A percentile compares a stretch with the other conserved stretches of the same genome.
phyloP scores from a whole-genome alignment of 2,329 filamentous ascomycete species.

The Rhinocladiella mackenziei region DNA sequence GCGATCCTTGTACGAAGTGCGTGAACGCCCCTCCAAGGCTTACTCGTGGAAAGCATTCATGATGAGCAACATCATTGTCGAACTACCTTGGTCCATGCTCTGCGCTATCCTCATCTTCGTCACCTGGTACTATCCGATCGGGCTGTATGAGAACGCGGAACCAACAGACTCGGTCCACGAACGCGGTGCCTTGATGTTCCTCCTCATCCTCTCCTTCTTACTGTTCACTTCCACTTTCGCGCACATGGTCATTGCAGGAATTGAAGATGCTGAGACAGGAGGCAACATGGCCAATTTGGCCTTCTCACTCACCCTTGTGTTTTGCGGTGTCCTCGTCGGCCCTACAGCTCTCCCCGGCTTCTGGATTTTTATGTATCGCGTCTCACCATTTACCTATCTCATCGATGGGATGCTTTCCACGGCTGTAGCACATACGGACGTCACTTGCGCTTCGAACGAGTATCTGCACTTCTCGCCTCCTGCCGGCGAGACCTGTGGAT shows the following conservation, averaged over 20 bases:
- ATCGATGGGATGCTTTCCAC: conserved; percentile 67
- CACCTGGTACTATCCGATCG: conserved; percentile 65
- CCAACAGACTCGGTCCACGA: conserved; percentile 41
- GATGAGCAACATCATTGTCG: conserved; percentile 66
- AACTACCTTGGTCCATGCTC: conserved; percentile 64
- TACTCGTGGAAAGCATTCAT: conserved; percentile 75
- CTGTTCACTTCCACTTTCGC: conserved; percentile 70
- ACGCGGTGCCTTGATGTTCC: conserved; percentile 61
- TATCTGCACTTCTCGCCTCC: conserved; percentile 61
- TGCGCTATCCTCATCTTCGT: conserved; percentile 61
- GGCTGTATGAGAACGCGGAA: conserved; percentile 43
- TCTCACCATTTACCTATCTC: conserved; percentile 79
- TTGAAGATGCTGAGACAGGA: conserved; percentile 66
- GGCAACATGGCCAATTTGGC: conserved; percentile 59
- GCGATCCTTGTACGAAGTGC: conserved; percentile 56
- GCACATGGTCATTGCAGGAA: conserved; percentile 67
- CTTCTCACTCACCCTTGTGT: conserved; percentile 57
- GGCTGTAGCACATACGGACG: conserved; percentile 62
- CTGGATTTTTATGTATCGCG: conserved; percentile 73
- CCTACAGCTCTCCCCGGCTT: conserved; percentile 61
- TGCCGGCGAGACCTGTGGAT: conserved; percentile 53
- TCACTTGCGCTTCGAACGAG: conserved; percentile 68
- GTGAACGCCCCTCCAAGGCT: conserved; percentile 61
- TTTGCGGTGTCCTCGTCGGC: conserved; percentile 59
- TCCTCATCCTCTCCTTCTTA: conserved; percentile 63